phyloP scores from a whole-genome alignment of 2,329 filamentous ascomycete genomes.

The Phyllosticta paracitricarpa region DNA sequence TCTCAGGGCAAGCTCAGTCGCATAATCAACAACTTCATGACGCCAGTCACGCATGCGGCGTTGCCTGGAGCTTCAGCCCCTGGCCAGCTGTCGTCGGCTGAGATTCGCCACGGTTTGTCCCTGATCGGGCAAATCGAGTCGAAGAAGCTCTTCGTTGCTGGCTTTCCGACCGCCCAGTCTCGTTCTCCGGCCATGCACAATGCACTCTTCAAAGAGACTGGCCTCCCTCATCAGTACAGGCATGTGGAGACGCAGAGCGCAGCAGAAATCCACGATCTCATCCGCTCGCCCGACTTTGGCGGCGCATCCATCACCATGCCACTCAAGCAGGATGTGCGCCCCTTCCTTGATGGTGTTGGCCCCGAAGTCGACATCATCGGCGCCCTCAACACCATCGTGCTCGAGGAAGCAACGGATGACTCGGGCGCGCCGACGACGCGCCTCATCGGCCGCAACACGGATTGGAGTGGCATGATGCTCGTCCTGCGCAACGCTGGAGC shows the following conservation, averaged over 20 bases:
- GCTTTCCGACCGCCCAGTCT: conserved; percentile 71
- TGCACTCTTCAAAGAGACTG: conserved; percentile 62
- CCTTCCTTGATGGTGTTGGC: conserved; percentile 68
- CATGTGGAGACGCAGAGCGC: conserved; percentile 62
- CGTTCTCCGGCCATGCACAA: conserved; percentile 88
- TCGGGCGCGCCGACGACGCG: conserved; percentile 35
- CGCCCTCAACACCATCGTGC: conserved; percentile 88
- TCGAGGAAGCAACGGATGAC: conserved; percentile 32
- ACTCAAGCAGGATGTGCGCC: conserved; percentile 80
- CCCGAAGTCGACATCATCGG: conserved; percentile 74
- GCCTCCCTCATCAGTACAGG: conserved; percentile 76
- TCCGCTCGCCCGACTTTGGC: conserved; percentile 67
- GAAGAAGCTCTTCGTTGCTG: conserved; percentile 78
- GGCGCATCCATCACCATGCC: conserved; percentile 95
- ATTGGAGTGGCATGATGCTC: conserved; percentile 86
- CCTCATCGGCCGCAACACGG: conserved; percentile 83
- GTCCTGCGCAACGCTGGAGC: conserved; percentile 60
- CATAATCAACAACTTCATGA: conserved; percentile 85
- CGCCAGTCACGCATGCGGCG: conserved; percentile 80
- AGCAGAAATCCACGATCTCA: conserved; percentile 48
- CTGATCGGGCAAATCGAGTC: conserved; percentile 69
- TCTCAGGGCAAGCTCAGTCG: conserved; percentile 76
- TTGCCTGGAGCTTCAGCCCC: conserved; percentile 91
- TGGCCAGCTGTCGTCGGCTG: conserved; percentile 80
- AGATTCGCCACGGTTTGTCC: conserved; percentile 71